phyloP scores from a whole-genome alignment of 306 rosid species.

The Boehmeria nivea region DNA sequence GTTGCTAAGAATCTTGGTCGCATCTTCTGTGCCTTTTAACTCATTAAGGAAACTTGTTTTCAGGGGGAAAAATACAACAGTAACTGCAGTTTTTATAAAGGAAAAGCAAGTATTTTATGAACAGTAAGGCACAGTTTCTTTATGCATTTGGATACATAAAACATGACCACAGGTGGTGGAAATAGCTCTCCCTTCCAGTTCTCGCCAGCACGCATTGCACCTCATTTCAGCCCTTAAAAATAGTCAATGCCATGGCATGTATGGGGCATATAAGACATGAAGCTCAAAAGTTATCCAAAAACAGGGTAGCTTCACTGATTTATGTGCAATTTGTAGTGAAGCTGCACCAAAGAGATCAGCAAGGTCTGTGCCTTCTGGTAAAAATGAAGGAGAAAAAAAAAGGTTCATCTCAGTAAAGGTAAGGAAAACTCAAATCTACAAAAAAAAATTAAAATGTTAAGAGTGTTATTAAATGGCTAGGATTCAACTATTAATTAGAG shows the following conservation, averaged over 20 bases:
- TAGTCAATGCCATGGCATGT: constrained; percentile 32
- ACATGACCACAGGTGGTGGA: constrained; percentile 94
- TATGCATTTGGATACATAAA: constrained; percentile 61
- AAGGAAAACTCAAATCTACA: too few species aligned
- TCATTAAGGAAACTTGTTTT: constrained; percentile 40
- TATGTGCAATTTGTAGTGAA: too few species aligned
- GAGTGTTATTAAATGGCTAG: too few species aligned
- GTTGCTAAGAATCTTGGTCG: constrained; percentile 77
- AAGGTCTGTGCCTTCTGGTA: background rate
- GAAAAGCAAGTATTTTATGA: background rate
- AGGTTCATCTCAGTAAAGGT: too few species aligned
- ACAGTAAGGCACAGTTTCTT: constrained; percentile 9
- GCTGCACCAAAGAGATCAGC: background rate
- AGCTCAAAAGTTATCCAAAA: constrained; percentile 9
- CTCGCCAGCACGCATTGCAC: constrained; percentile 99
- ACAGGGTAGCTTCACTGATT: too few species aligned
- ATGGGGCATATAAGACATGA: constrained; percentile 34
- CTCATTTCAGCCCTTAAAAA: constrained; percentile 62
- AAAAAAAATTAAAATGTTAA: too few species aligned
- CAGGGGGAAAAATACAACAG: background rate
- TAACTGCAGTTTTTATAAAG: background rate
- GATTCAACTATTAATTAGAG: too few species aligned
- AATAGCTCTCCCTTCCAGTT: constrained; percentile 86
- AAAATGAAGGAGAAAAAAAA: too few species aligned
- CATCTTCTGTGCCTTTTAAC: constrained; percentile 84